phyloP scores from a whole-genome alignment of 2,329 filamentous ascomycete genomes.

The Monosporascus sp. region DNA sequence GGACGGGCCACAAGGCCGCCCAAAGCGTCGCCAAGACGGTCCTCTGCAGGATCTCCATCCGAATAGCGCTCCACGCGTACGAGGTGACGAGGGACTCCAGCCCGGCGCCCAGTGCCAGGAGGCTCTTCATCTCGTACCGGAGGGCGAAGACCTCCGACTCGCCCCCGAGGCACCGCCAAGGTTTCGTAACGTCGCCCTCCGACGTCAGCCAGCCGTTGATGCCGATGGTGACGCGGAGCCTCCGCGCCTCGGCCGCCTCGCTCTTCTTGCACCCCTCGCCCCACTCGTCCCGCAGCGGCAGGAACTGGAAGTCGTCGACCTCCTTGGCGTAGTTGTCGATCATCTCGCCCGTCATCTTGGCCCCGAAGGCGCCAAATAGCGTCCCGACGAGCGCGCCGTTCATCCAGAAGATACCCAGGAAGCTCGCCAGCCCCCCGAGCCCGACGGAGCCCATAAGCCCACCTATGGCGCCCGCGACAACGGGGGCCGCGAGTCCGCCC shows the following conservation, averaged over 20 bases:
- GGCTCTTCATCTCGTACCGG: constrained; percentile 72
- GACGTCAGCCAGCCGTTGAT: constrained; percentile 81
- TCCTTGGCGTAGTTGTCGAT: constrained; percentile 84
- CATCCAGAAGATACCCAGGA: constrained; percentile 80
- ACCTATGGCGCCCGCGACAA: constrained; percentile 81
- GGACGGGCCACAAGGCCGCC: constrained; percentile 65
- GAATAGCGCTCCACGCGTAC: constrained; percentile 69
- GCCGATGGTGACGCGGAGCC: constrained; percentile 76
- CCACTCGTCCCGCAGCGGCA: constrained; percentile 58
- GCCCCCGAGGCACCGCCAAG: constrained; percentile 70
- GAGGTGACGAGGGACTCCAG: constrained; percentile 67
- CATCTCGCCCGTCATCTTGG: constrained; percentile 72
- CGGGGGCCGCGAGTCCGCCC: constrained; percentile 81
- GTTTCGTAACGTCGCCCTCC: constrained; percentile 68
- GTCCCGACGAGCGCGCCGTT: constrained; percentile 81
- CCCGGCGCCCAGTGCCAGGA: constrained; percentile 70
- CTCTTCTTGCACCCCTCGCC: constrained; percentile 27
- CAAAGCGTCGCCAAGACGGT: constrained; percentile 65
- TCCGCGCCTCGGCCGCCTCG: constrained; percentile 28
- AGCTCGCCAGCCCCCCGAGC: constrained; percentile 78
- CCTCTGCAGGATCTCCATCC: constrained; percentile 67
- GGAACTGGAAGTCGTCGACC: constrained; percentile 75
- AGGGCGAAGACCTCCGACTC: constrained; percentile 79
- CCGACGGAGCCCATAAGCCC: constrained; percentile 81
- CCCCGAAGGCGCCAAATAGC: constrained; percentile 85